A percentile compares a stretch with the other conserved stretches of the same genome.
These are phyloP conservation scores for Cutaneotrichosporon dermatis DNA, from an alignment of 1,284 basidiomycete genomes.

Conservation along the genomic window DNA sequence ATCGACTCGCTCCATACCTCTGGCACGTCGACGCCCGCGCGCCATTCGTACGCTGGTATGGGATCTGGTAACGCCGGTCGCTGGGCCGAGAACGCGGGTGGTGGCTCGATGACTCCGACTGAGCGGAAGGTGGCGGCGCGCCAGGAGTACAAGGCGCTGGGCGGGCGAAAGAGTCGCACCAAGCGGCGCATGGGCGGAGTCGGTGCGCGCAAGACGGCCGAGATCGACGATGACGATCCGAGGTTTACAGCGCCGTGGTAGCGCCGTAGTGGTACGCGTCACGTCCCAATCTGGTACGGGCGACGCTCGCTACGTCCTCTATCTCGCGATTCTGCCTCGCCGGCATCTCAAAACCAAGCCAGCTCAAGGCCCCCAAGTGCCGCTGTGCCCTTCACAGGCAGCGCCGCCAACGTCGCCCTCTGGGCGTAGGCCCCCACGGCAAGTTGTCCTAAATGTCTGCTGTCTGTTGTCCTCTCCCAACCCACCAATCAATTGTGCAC, in stretches of 20 bases:
- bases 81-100: slow-evolving; percentile 28
- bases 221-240: slow-evolving; percentile 31
- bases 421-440: no score
- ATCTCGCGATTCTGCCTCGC: no score
- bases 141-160: slow-evolving; percentile 80
- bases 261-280: background rate
- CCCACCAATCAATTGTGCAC: no score
- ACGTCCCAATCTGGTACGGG: no score
- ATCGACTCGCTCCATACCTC: slow-evolving; percentile 50
- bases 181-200: slow-evolving; percentile 56
- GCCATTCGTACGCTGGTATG: slow-evolving; percentile 43
- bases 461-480: no score
- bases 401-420: no score
- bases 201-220: slow-evolving; percentile 30
- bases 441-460: no score
- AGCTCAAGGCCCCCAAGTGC: no score
- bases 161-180: slow-evolving; percentile 65
- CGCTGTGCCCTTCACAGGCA: no score
- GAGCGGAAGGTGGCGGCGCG: slow-evolving; percentile 77
- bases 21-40: slow-evolving; percentile 67
- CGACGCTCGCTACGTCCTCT: no score
- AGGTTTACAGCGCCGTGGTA: slow-evolving; percentile 45
- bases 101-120: slow-evolving; percentile 44
- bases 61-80: slow-evolving; percentile 36
- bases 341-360: no score